Base-by-base conservation (phyloP, 768 basidiomycete genomes). In the Lentinus tigrinus region DNA sequence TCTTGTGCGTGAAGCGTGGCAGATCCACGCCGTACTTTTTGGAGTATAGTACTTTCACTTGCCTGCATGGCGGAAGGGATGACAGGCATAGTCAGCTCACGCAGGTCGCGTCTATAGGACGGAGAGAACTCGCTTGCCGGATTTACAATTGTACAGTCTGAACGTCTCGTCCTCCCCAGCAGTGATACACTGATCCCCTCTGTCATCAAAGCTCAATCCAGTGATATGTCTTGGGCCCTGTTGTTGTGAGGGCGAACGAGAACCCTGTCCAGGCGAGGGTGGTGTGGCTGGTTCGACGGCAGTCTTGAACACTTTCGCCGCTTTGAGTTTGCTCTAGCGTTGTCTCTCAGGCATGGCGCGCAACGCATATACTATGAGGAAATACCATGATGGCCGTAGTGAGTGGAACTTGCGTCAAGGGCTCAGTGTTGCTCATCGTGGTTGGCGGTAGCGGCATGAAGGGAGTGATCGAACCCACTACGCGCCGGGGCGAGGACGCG, bases 1-100 rank as follows among this genome's bases (percentile, higher is more conserved):
- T 87, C 69, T 91, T 91, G 76, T 98, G 97, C 0, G 96, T 98
- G 67, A 98, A 97, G 3, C 96, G 85, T 21, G 95, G 93, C 19
- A 95, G 81, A 72, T 96, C 93, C 44, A 95, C 89, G 1, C 97
- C 97, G 72, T 98, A 99, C 72, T 99, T 99, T 74, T 95, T 95
- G 0, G 95, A 98, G 65, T 88, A 84, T 3, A 95, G 73, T 1
- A 86, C 88, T 73, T 92, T 95, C 34, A 83, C 66, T 51, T 81
- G 81, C 78, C 95, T 91, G 65, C 57, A 61, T 55, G 10, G 11
- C 54, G n/a, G 39, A 38, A 44, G 36, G 40, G 9, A 39, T 16
- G 7, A 26, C 4, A 27, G 19, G 50, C 24, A 9, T 14, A 52
- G 61, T 67, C 65, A 73, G 71, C 73, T 69, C 61, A 63, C 63